A percentile compares a stretch with the other conserved stretches of the same genome.
Evolutionary conservation across 371 early-diverging fungal genomes (phyloP).

Genomic region (Mucor plumbeus): DNA sequence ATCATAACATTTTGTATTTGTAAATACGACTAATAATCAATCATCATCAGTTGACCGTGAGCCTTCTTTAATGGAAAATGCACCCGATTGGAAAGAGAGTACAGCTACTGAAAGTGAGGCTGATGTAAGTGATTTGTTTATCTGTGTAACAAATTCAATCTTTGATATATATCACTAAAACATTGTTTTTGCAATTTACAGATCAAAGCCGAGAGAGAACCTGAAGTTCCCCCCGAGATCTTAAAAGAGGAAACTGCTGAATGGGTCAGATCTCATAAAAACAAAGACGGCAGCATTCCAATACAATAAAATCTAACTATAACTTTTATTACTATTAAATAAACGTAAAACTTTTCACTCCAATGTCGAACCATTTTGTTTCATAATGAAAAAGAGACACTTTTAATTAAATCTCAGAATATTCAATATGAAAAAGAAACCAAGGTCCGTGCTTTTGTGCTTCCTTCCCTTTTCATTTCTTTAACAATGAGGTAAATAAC

Average conservation of each 20-base stretch:
- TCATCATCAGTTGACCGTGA: slow-evolving; percentile 9
- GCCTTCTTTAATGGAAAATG: slow-evolving; percentile 19
- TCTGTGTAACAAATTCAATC: neutral
- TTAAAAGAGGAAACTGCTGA: slow-evolving; percentile 22
- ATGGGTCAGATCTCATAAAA: slow-evolving; percentile 20
- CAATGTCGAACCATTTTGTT: neutral
- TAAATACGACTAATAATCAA: neutral
- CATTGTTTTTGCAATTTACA: neutral
- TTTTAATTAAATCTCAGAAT: neutral
- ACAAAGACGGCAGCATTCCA: slow-evolving; percentile 1
- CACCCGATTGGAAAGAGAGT: slow-evolving; percentile 22
- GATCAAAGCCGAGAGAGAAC: slow-evolving; percentile 28
- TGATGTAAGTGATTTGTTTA: slow-evolving; percentile 16
- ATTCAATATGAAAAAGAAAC: neutral
- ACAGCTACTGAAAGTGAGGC: slow-evolving; percentile 28
- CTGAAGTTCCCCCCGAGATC: slow-evolving; percentile 9
- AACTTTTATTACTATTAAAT: neutral
- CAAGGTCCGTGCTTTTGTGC: slow-evolving; percentile 23
- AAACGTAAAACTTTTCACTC: neutral
- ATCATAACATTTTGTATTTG: neutral
- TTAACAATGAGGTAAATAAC: slow-evolving; percentile 31
- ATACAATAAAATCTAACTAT: neutral
- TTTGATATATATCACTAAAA: neutral
- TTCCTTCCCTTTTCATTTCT: slow-evolving; percentile 25
- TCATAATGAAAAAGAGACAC: neutral